A percentile compares a stretch with the other conserved stretches of the same genome.
phyloP scores from a whole-genome alignment of 1,284 basidiomycete genomes.

The Pseudozyma flocculosa region DNA sequence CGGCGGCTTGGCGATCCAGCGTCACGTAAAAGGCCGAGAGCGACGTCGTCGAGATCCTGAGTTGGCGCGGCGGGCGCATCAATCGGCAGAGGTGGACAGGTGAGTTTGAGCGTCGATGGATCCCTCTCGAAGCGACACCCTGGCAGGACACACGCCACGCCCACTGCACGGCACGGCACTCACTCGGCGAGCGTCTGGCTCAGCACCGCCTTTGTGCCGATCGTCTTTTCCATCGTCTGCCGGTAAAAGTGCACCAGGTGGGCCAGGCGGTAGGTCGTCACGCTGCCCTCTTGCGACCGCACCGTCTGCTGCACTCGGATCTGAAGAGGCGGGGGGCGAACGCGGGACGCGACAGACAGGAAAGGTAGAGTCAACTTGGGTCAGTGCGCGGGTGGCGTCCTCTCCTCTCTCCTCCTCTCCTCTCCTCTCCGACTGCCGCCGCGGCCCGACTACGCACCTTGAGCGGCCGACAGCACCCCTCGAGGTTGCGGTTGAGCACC shows the following conservation, averaged over 20 bases:
- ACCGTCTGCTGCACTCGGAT: constrained; percentile 87
- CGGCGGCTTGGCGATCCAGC: constrained; percentile 36
- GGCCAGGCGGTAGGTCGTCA: constrained; percentile 85
- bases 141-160: too few relatives aligned
- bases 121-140: too few relatives aligned
- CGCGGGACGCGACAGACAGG: too few relatives aligned
- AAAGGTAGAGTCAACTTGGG: too few relatives aligned
- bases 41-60: constrained; percentile 14
- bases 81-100: too few relatives aligned
- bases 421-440: too few relatives aligned
- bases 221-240: constrained; percentile 85
- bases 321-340: constrained; percentile 58
- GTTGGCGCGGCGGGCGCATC: too few relatives aligned
- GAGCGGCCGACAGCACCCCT: constrained; percentile 76
- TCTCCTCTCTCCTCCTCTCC: too few relatives aligned
- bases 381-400: too few relatives aligned
- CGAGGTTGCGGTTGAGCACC: constrained; percentile 78
- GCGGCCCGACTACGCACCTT: too few relatives aligned
- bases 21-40: constrained; percentile 40
- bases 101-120: too few relatives aligned
- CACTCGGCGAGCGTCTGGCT: constrained; percentile 78
- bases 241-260: constrained; percentile 93
- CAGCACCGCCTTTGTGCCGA: constrained; percentile 76
- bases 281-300: constrained; percentile 85
- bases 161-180: too few relatives aligned